Conservation (phyloP, 768 basidiomycete species). For the Lentinula boryana region DNA sequence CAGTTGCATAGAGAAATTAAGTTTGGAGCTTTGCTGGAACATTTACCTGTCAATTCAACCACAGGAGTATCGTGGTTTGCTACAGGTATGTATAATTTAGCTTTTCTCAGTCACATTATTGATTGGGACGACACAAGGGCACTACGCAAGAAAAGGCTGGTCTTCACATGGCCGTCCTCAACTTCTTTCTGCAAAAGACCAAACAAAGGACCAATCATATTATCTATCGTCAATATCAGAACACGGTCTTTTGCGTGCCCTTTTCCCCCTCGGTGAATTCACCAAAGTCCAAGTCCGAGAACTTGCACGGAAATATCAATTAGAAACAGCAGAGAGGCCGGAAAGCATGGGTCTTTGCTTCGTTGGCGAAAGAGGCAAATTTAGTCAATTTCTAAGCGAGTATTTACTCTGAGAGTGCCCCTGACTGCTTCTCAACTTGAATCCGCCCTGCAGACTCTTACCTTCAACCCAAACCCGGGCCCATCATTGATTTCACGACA, state of each 20-base stretch:
- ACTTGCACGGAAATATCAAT: constrained; percentile 49
- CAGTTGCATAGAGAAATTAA: constrained; percentile 70
- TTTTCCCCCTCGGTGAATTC: constrained; percentile 72
- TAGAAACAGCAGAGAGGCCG: constrained; percentile 69
- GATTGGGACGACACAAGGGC: constrained; percentile 41
- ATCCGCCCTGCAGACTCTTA: constrained; percentile 59
- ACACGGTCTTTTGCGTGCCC: constrained; percentile 50
- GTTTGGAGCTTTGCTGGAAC: constrained; percentile 77
- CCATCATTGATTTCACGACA: constrained; percentile 52
- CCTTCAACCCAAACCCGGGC: constrained; percentile 61
- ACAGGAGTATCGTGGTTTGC: constrained; percentile 59
- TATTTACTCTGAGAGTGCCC: background rate
- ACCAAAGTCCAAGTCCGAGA: constrained; percentile 69
- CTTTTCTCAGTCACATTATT: background rate
- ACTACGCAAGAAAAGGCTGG: constrained; percentile 78
- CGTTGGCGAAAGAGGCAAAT: constrained; percentile 73
- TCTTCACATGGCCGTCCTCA: constrained; percentile 35
- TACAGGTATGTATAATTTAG: constrained; percentile 47
- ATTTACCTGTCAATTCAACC: constrained; percentile 31
- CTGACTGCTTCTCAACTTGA: background rate
- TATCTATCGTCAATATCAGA: constrained; percentile 81
- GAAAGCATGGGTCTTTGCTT: constrained; percentile 98
- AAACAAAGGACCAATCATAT: constrained; percentile 85
- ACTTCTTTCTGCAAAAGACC: constrained; percentile 51
- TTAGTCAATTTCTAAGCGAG: constrained; percentile 69